A percentile compares a stretch with the other conserved stretches of the same genome.
These are phyloP conservation scores for Aspergillus pseudoviridinutans DNA, from an alignment of 2,329 filamentous ascomycete genomes.

Conservation along the genomic window DNA sequence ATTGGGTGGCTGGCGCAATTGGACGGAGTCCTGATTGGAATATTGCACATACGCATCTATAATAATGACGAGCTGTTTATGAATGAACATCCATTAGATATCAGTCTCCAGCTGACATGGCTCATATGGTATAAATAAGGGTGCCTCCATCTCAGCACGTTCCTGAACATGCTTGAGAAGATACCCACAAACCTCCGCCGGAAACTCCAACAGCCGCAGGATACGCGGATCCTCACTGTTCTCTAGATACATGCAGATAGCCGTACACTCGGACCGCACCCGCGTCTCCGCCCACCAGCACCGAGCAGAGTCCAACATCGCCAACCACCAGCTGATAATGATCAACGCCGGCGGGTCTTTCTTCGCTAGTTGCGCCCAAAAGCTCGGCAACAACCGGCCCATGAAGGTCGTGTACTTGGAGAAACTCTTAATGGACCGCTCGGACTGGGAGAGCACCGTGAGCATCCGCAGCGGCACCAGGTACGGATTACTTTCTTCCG, in stretches of 20 bases:
- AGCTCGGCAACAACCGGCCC: constrained; percentile 30
- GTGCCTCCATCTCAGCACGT: constrained; percentile 3
- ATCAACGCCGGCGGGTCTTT: constrained; percentile 32
- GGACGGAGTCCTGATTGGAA: neutral
- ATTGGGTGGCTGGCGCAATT: neutral
- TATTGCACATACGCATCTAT: neutral
- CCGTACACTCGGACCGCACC: constrained; percentile 31
- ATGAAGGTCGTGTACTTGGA: constrained; percentile 30
- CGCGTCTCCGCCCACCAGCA: constrained; percentile 31
- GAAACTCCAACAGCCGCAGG: constrained; percentile 29
- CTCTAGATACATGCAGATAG: constrained; percentile 37
- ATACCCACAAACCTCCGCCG: constrained; percentile 32
- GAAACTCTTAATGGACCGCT: constrained; percentile 20
- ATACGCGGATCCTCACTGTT: constrained; percentile 24
- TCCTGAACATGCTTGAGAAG: constrained; percentile 22
- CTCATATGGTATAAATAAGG: no score
- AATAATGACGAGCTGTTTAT: neutral
- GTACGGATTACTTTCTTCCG: constrained; percentile 31
- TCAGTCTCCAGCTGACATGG: neutral
- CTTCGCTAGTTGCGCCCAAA: constrained; percentile 22
- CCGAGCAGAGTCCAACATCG: constrained; percentile 21
- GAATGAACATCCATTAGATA: neutral
- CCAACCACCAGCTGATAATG: constrained; percentile 35
- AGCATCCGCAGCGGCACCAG: constrained; percentile 36
- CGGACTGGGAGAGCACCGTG: constrained; percentile 26